Percentiles rank a stretch among this genome's conserved stretches.
phyloP scores from a whole-genome alignment of 768 basidiomycete genomes.

The Boletus reticulatus region DNA sequence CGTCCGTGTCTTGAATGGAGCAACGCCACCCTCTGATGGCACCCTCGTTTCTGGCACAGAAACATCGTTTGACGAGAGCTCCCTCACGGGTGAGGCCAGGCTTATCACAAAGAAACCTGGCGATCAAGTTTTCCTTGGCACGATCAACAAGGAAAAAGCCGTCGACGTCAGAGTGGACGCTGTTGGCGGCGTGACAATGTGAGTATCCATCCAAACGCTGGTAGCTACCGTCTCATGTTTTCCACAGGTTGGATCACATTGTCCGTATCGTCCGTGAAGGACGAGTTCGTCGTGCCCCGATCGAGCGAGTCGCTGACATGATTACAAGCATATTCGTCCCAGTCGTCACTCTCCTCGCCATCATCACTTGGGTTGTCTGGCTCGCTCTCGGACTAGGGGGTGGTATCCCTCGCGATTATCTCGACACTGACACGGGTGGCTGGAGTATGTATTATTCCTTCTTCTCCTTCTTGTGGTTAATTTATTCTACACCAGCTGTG shows the following conservation, averaged over 20 bases:
- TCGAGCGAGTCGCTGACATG: slow-evolving; percentile 75
- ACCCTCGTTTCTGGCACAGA: slow-evolving; percentile 48
- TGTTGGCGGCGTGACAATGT: slow-evolving; percentile 71
- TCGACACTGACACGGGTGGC: slow-evolving; percentile 53
- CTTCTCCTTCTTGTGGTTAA: background rate
- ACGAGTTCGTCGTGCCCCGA: slow-evolving; percentile 67
- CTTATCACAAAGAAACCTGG: slow-evolving; percentile 57
- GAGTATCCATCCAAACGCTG: slow-evolving; percentile 14
- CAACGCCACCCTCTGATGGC: slow-evolving; percentile 77
- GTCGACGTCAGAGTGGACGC: slow-evolving; percentile 62
- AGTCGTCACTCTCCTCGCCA: slow-evolving; percentile 68
- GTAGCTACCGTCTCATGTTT: background rate
- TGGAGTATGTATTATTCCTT: slow-evolving; percentile 49
- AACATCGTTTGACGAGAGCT: slow-evolving; percentile 75
- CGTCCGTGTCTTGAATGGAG: slow-evolving; percentile 67
- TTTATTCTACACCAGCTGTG: slow-evolving; percentile 39
- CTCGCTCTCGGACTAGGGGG: slow-evolving; percentile 60
- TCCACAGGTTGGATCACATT: slow-evolving; percentile 65
- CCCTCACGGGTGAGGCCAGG: slow-evolving; percentile 76
- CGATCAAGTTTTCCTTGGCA: slow-evolving; percentile 73
- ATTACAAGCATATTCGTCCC: slow-evolving; percentile 83
- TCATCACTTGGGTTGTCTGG: slow-evolving; percentile 74
- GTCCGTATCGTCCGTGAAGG: slow-evolving; percentile 77
- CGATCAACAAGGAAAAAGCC: slow-evolving; percentile 62
- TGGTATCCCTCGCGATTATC: slow-evolving; percentile 50